These are phyloP conservation scores for Tausonia pullulans DNA, from an alignment of 1,284 basidiomycete genomes.

Conservation along the genomic window DNA sequence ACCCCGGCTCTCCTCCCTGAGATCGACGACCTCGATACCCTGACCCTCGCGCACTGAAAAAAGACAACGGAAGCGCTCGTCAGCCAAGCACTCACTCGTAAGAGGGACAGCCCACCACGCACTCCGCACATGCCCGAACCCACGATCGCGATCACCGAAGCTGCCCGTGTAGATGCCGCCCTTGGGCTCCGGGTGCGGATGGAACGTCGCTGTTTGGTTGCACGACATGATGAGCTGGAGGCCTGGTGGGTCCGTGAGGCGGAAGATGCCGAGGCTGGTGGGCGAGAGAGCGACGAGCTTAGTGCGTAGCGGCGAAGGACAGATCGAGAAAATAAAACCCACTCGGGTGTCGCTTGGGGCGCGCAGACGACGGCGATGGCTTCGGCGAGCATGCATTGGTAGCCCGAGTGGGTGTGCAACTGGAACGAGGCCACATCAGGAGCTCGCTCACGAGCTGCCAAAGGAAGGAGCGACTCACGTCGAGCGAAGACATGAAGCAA, in stretches of 20 bases:
- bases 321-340: constrained; percentile 21
- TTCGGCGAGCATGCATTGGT: constrained; percentile 76
- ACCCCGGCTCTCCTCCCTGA: not conserved
- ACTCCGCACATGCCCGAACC: constrained; percentile 11
- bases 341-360: constrained; percentile 64
- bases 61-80: too few relatives aligned
- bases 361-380: constrained; percentile 85
- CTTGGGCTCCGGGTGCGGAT: constrained; percentile 56
- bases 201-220: constrained; percentile 56
- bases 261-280: constrained; percentile 67
- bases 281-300: too few relatives aligned
- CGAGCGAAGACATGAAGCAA: constrained; percentile 39
- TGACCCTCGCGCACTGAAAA: constrained; percentile 5
- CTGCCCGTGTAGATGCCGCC: constrained; percentile 67
- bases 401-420: constrained; percentile 74
- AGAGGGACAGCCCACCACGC: too few relatives aligned
- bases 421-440: constrained; percentile 76
- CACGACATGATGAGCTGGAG: constrained; percentile 58
- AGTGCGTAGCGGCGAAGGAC: constrained; percentile 1
- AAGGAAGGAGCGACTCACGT: constrained; percentile 8
- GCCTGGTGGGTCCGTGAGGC: constrained; percentile 72
- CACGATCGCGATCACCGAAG: constrained; percentile 50
- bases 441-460: constrained; percentile 34
- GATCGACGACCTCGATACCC: constrained; percentile 15
- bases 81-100: too few relatives aligned